A percentile compares a stretch with the other conserved stretches of the same genome.
These are phyloP conservation scores for Dactylis glomerata DNA, from an alignment of 176 grass and related monocot species.

Conservation along the genomic window DNA sequence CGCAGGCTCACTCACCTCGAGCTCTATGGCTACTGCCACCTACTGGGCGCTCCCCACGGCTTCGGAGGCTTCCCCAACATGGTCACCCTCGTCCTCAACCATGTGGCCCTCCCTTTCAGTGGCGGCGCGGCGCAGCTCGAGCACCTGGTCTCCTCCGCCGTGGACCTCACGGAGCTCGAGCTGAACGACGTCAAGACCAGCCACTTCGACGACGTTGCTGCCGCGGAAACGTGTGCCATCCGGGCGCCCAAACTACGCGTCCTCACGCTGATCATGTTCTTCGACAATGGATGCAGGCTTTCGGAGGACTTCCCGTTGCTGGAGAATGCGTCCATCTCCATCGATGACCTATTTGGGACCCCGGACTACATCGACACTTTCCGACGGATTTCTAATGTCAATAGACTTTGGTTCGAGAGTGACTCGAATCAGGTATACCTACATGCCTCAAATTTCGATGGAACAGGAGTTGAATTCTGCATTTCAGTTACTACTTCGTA, in stretches of 20 bases:
- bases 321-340: not conserved
- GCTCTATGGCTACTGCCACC: not conserved
- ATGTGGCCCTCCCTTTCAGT: not conserved
- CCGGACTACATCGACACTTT: not conserved
- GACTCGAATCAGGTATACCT: not conserved
- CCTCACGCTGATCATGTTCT: not conserved
- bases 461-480: not conserved
- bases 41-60: not conserved
- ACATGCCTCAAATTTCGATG: not conserved
- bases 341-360: not conserved
- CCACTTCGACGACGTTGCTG: not conserved
- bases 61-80: not conserved
- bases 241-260: not conserved
- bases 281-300: not conserved
- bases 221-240: not conserved
- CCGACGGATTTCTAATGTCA: not conserved
- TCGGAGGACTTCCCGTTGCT: not conserved
- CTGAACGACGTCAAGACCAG: not conserved
- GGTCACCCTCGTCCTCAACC: not conserved
- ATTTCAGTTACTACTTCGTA: not conserved
- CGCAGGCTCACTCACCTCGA: not conserved
- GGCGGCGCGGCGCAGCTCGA: not conserved
- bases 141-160: not conserved
- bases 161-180: not conserved
- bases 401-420: not conserved